Conservation (phyloP, 345 rosid species). For the Salix viminalis region DNA sequence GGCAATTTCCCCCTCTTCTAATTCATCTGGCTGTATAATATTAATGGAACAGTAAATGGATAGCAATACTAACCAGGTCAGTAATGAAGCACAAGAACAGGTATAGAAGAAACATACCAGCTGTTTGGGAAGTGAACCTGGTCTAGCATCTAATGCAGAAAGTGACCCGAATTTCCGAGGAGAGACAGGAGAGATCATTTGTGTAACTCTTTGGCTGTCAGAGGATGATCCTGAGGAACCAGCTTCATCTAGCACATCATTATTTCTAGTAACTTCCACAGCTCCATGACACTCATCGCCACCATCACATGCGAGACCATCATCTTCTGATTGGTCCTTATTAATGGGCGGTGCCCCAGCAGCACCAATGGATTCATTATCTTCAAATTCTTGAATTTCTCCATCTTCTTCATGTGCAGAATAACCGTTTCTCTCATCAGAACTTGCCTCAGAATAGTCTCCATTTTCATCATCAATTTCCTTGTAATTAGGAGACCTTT, state of each 20-base stretch:
- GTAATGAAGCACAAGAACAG: not conserved
- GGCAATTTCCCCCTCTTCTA: conserved; percentile 99
- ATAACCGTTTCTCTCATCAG: conserved; percentile 73
- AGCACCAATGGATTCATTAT: conserved; percentile 73
- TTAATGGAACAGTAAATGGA: conserved; percentile 25
- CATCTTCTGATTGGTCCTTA: conserved; percentile 80
- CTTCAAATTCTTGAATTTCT: conserved; percentile 74
- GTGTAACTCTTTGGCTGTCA: conserved; percentile 56
- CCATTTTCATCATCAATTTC: conserved; percentile 90
- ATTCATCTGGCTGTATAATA: conserved; percentile 69
- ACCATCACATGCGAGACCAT: conserved; percentile 48
- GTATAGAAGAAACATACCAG: conserved; percentile 48
- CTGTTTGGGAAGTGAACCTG: conserved; percentile 70
- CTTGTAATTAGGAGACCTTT: conserved; percentile 79
- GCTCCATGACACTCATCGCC: conserved; percentile 53
- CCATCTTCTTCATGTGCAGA: conserved; percentile 88
- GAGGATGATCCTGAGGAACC: conserved; percentile 94
- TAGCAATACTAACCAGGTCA: conserved; percentile 4
- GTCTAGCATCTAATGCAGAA: conserved; percentile 93
- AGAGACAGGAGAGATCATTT: conserved; percentile 74
- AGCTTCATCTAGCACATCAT: conserved; percentile 49
- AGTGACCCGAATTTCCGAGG: conserved; percentile 92
- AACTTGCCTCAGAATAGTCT: conserved; percentile 82
- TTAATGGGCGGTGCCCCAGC: conserved; percentile 44
- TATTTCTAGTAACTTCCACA: conserved; percentile 48